Evolutionary conservation across 78 protist species (phyloP).

Genomic region (Dictyostelium capitatum): DNA sequence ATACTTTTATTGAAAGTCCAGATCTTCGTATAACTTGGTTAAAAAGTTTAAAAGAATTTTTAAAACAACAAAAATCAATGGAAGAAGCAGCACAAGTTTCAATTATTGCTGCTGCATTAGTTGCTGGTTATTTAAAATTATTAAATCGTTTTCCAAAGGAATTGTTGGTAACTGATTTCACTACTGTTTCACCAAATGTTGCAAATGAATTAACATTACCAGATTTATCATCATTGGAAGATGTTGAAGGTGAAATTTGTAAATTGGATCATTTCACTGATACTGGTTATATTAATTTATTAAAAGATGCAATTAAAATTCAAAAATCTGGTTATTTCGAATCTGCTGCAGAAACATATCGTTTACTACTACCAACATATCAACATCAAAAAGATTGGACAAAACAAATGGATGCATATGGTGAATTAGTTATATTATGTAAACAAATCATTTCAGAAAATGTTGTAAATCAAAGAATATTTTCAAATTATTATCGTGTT

Average conservation of each 20-base stretch:
- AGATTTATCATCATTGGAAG: slow-evolving; percentile 36
- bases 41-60: slow-evolving; percentile 57
- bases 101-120: slow-evolving; percentile 75
- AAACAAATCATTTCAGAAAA: slow-evolving; percentile 38
- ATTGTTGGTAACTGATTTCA: slow-evolving; percentile 2
- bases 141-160: slow-evolving; percentile 58
- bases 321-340: slow-evolving; percentile 71
- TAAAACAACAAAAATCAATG: slow-evolving; percentile 16
- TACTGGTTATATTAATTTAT: slow-evolving; percentile 55
- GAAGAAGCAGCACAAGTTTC: slow-evolving; percentile 77
- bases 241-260: slow-evolving; percentile 82
- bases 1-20: slow-evolving; percentile 69
- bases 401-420: slow-evolving; percentile 33
- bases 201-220: slow-evolving; percentile 19
- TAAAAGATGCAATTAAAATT: slow-evolving; percentile 72
- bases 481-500: slow-evolving; percentile 81
- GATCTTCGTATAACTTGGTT: slow-evolving; percentile 86
- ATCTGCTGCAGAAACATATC: slow-evolving; percentile 49
- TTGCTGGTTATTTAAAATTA: slow-evolving; percentile 42
- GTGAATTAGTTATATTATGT: slow-evolving; percentile 28
- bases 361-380: slow-evolving; percentile 57
- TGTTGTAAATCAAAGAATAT: slow-evolving; percentile 33
- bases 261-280: slow-evolving; percentile 67
- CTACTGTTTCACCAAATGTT: slow-evolving; percentile 40
- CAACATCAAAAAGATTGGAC: slow-evolving; percentile 47